Evolutionary conservation across 2,329 filamentous ascomycete genomes (phyloP).

Genomic region (Colletotrichum navitas): DNA sequence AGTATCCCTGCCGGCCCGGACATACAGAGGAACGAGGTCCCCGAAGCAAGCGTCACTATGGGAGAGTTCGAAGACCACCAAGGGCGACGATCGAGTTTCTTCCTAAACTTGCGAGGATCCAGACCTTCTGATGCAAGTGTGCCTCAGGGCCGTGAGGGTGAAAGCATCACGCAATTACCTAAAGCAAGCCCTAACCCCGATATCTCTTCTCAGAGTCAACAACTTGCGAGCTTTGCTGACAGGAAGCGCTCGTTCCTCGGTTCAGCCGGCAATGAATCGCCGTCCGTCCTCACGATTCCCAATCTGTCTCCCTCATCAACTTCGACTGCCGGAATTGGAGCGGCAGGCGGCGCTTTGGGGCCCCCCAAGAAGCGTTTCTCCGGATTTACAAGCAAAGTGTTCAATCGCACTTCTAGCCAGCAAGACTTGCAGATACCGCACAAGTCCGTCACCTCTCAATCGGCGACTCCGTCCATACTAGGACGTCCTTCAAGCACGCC

Average conservation of each 20-base stretch:
- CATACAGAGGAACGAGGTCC: slow-evolving; percentile 55
- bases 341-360: slow-evolving; percentile 12
- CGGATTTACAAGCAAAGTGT: slow-evolving; percentile 49
- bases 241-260: slow-evolving; percentile 57
- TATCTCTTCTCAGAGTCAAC: slow-evolving; percentile 40
- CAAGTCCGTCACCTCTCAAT: slow-evolving; percentile 44
- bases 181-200: slow-evolving; percentile 43
- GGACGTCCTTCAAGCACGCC: slow-evolving; percentile 32
- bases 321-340: slow-evolving; percentile 45
- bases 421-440: slow-evolving; percentile 41
- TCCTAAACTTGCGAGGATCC: slow-evolving; percentile 49
- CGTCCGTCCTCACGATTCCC: slow-evolving; percentile 32
- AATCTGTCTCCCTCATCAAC: slow-evolving; percentile 46
- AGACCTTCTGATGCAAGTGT: slow-evolving; percentile 44
- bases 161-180: slow-evolving; percentile 14
- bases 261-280: slow-evolving; percentile 41
- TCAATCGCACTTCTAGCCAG: slow-evolving; percentile 45
- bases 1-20: slow-evolving; percentile 28
- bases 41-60: slow-evolving; percentile 56
- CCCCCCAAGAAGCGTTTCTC: slow-evolving; percentile 62
- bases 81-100: slow-evolving; percentile 55
- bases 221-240: slow-evolving; percentile 46
- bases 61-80: slow-evolving; percentile 55
- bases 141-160: slow-evolving; percentile 45
- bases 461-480: slow-evolving; percentile 44